Evolutionary conservation across 768 basidiomycete species (phyloP).

Genomic region (Leccinum olivaceopallidum): DNA sequence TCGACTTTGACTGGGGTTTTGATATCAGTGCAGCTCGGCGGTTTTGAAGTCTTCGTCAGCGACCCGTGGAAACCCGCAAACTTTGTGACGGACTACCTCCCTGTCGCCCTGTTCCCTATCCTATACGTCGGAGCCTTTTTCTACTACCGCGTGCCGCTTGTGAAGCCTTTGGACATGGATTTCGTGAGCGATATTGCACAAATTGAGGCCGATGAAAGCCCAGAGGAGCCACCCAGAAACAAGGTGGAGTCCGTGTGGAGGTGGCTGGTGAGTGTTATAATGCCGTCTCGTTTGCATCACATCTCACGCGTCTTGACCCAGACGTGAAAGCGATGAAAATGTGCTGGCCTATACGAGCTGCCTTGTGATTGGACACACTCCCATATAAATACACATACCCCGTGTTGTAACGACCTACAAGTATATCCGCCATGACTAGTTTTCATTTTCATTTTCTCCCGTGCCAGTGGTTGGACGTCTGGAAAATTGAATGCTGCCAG

Average conservation of each 20-base stretch:
- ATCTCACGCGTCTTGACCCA: slow-evolving; percentile 11
- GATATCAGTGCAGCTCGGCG: slow-evolving; percentile 46
- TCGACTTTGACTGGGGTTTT: slow-evolving; percentile 11
- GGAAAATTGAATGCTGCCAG: background rate
- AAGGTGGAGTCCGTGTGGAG: slow-evolving; percentile 70
- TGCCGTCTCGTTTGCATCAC: background rate
- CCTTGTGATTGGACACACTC: background rate
- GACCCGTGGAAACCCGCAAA: no score
- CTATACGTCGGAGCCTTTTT: slow-evolving; percentile 64
- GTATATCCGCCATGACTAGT: background rate
- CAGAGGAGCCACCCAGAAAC: slow-evolving; percentile 73
- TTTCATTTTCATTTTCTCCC: background rate
- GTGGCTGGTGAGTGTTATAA: slow-evolving; percentile 61
- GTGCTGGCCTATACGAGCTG: background rate
- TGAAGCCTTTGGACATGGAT: slow-evolving; percentile 72
- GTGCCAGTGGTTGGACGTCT: no score
- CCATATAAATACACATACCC: slow-evolving; percentile 1
- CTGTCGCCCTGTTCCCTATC: slow-evolving; percentile 69
- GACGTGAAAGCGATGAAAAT: slow-evolving; percentile 19
- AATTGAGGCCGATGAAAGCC: slow-evolving; percentile 68
- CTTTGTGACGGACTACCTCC: slow-evolving; percentile 85
- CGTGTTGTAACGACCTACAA: background rate
- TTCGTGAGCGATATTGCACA: slow-evolving; percentile 70
- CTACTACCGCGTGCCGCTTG: slow-evolving; percentile 30
- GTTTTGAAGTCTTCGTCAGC: slow-evolving; percentile 46